Evolutionary conservation across 176 grass and related monocot species (phyloP).

Genomic region (Dendrocalamus sinicus): DNA sequence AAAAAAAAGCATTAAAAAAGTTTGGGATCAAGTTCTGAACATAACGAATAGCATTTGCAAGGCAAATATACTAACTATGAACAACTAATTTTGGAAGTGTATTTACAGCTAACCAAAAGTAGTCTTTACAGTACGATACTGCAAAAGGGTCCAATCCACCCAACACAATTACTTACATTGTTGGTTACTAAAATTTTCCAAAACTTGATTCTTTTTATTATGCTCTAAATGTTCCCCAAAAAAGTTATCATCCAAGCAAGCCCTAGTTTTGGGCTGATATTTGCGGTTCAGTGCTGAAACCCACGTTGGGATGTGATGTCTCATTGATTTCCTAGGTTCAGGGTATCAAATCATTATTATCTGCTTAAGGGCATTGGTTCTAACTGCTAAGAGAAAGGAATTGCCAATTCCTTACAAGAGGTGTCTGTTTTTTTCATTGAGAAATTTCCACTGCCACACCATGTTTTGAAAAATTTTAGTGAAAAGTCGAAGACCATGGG

Average conservation of each 20-base stretch:
- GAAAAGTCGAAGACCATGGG: not conserved
- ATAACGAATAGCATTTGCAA: not conserved
- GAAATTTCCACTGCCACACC: not conserved
- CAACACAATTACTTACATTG: not conserved
- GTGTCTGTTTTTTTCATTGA: not conserved
- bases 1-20: not conserved
- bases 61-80: not conserved
- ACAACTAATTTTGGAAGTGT: not conserved
- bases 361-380: not conserved
- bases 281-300: not conserved
- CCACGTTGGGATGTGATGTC: not conserved
- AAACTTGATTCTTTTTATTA: not conserved
- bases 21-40: not conserved
- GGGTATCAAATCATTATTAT: not conserved
- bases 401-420: not conserved
- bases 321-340: not conserved
- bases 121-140: not conserved
- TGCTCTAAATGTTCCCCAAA: constrained; percentile 6
- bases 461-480: not conserved
- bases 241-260: not conserved
- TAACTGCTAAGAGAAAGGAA: not conserved
- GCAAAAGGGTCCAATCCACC: not conserved
- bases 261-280: not conserved
- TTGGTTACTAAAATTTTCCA: not conserved
- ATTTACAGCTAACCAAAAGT: not conserved